Base-by-base conservation (phyloP, 768 basidiomycete genomes). In the Suillus bovinus region DNA sequence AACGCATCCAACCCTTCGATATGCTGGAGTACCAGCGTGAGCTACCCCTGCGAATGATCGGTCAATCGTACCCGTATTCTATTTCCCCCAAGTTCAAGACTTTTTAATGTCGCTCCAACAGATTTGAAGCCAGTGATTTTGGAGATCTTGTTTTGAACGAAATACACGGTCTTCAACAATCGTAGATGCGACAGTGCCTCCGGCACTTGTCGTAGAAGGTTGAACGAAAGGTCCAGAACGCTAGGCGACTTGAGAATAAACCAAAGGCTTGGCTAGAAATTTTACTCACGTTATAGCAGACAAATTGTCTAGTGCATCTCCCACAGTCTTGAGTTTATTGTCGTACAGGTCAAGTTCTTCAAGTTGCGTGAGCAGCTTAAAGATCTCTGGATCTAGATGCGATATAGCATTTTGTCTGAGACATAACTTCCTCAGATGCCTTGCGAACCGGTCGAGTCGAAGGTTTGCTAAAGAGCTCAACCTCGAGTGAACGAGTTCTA, bases 321-420 rank as follows among this genome's bases (percentile, higher is more conserved):
- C 90, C 22, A 92, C 73, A 56, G 79, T 76, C 76, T 93, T 96
- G 66, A 99, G 74, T 73, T 93, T 89, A 78, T 99, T 99, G 74
- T 99, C 97, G 72, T 99, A 99, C 64, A 98, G 69, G 76, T 99
- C 97, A 62, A 99, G 75, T 65, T 99, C 97, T 70, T 94, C 91
- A 39, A 99, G 76, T 50, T 85, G 80, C 14, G 72, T 81, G 61
- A 98, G 74, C 36, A 81, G 77, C 34, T 79, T 78, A 68, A 96
- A 93, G 11, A 88, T 85, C 17, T 84, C 83, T 5, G 90, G 85
- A 65, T 95, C 86, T 50, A 97, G 81, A 31, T 78, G 76, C 1
- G 87, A 81, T 64, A 98, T 84, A 61, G 84, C 83, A 73, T 97
- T 98, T 77, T 96, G 94, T 41, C 95, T 84, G 27, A 98, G 81